Percentiles rank a stretch among this genome's conserved stretches.
These are phyloP conservation scores for Ceratobasidium theobromae DNA, from an alignment of 1,284 basidiomycete genomes.

Conservation along the genomic window DNA sequence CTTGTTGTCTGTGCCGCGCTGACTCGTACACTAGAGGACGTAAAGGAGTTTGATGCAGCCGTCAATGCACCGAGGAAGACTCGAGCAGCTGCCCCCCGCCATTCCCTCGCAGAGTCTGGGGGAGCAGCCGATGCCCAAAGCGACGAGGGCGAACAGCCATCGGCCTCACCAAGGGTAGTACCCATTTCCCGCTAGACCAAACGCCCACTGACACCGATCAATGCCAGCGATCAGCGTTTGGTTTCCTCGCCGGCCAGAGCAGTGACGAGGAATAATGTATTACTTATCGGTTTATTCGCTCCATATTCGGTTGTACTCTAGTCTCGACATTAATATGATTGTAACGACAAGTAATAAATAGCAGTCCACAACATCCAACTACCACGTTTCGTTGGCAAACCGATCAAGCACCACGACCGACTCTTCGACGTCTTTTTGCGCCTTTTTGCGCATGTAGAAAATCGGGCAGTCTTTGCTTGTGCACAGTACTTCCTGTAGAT, in stretches of 20 bases:
- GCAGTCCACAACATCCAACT: neutral
- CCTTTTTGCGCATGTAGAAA: slow-evolving; percentile 95
- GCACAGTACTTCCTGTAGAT: slow-evolving; percentile 84
- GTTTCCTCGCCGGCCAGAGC: slow-evolving; percentile 67
- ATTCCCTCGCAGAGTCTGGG: slow-evolving; percentile 60
- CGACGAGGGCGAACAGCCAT: slow-evolving; percentile 42
- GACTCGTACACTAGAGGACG: slow-evolving; percentile 42
- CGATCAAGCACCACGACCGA: slow-evolving; percentile 73
- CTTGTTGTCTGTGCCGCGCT: neutral
- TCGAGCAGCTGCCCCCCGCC: slow-evolving; percentile 31
- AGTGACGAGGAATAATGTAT: slow-evolving; percentile 44
- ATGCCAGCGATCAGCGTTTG: slow-evolving; percentile 53
- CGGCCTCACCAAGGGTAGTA: slow-evolving; percentile 46
- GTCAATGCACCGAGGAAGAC: slow-evolving; percentile 27
- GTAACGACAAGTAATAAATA: neutral
- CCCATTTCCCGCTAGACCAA: slow-evolving; percentile 33
- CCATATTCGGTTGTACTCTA: slow-evolving; percentile 12
- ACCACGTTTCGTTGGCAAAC: slow-evolving; percentile 76
- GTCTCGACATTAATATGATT: neutral
- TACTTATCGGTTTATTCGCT: neutral
- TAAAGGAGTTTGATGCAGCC: slow-evolving; percentile 44
- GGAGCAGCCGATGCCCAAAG: slow-evolving; percentile 50
- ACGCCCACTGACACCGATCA: neutral
- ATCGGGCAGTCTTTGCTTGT: slow-evolving; percentile 97
- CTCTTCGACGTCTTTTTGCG: slow-evolving; percentile 94